Evolutionary conservation across 2,329 filamentous ascomycete species (phyloP), one percentile per base, ranked within the genome.

Genomic region (Elsinoe necatrix): DNA sequence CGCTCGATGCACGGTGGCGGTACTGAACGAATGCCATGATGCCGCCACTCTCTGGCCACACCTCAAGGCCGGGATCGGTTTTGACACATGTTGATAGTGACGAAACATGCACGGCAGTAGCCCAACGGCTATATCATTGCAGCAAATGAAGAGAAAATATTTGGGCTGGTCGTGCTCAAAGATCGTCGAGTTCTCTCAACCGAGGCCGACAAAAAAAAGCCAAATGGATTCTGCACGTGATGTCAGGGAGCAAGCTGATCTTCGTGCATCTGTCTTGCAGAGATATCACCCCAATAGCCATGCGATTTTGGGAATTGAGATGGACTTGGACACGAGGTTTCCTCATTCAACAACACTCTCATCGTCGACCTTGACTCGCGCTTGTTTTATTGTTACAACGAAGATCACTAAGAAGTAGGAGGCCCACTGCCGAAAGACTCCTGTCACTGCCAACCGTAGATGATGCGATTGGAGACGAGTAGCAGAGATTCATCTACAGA

Each of bases 371-470:
- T 27, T 41, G 35, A 42, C 52, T 55, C 52, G 39, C 18, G 29
- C 18, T 42, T 43, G 18, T 55, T 51, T 55, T 34, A 31, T 20
- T 54, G 50, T 14, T 39, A 54, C 35, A 37, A 8, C 23, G 7
- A 54, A 39, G 21, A 18, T 4, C 12, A 29, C 20, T 25, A 14
- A 9, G 27, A 50, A 50, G 34, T 9, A 11, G 45, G 25, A 14
- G 25, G 34, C 16, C 25, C 45, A 50, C 45, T 12, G n/a, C 45
- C 16, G 25, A 50, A 18, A 25, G 34, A 14, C 20, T 31, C 45
- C 27, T 5, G 29, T 18, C 25, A n/a, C 7, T 31, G 27, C 45
- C 9, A 9, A 54, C 12, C 16, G 16, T 29, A 20, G 31, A 14
- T 25, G 34, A 41, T 14, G 8, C 31, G n/a, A n/a, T n/a, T n/a